Evolutionary conservation across 306 rosid genomes (phyloP).

Genomic region (Boehmeria nivea): DNA sequence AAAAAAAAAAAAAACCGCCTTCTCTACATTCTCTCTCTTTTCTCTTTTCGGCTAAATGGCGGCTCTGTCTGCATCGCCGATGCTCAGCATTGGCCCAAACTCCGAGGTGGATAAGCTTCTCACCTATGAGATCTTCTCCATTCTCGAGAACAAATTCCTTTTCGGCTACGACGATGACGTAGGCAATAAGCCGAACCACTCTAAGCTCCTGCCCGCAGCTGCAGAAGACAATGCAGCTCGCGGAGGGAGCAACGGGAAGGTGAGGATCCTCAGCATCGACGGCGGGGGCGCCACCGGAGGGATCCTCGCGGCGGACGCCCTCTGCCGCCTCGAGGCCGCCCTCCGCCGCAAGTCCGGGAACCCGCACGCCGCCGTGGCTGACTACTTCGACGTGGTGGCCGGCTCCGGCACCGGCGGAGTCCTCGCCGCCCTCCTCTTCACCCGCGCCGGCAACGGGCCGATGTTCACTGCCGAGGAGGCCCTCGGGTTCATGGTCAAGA

Average conservation of each 20-base stretch:
- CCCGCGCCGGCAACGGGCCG: slow-evolving; percentile 43
- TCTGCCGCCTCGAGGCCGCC: slow-evolving; percentile 56
- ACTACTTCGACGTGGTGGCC: slow-evolving; percentile 73
- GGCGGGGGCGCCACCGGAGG: slow-evolving; percentile 84
- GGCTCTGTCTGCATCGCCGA: slow-evolving; percentile 44
- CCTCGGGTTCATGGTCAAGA: slow-evolving; percentile 43
- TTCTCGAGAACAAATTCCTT: slow-evolving; percentile 76
- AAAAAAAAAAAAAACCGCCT: too few species aligned
- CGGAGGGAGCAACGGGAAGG: slow-evolving; percentile 57
- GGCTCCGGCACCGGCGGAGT: slow-evolving; percentile 83
- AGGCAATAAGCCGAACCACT: neutral
- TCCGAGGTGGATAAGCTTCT: slow-evolving; percentile 63
- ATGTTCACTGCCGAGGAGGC: slow-evolving; percentile 72
- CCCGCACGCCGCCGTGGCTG: slow-evolving; percentile 43
- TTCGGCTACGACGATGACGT: slow-evolving; percentile 45
- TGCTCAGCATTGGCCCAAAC: slow-evolving; percentile 29
- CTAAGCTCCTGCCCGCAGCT: neutral
- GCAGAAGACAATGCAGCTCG: too few species aligned
- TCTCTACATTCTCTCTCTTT: neutral
- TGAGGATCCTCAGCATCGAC: slow-evolving; percentile 74
- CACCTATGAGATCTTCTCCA: slow-evolving; percentile 88
- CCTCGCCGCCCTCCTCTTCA: slow-evolving; percentile 72
- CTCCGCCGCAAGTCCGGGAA: slow-evolving; percentile 57
- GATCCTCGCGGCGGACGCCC: slow-evolving; percentile 71
- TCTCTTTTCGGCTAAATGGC: slow-evolving; percentile 57